Percentiles rank a stretch among this genome's conserved stretches.
Conservation (phyloP, 1,284 basidiomycete species). For the Ceratobasidium sp. region DNA sequence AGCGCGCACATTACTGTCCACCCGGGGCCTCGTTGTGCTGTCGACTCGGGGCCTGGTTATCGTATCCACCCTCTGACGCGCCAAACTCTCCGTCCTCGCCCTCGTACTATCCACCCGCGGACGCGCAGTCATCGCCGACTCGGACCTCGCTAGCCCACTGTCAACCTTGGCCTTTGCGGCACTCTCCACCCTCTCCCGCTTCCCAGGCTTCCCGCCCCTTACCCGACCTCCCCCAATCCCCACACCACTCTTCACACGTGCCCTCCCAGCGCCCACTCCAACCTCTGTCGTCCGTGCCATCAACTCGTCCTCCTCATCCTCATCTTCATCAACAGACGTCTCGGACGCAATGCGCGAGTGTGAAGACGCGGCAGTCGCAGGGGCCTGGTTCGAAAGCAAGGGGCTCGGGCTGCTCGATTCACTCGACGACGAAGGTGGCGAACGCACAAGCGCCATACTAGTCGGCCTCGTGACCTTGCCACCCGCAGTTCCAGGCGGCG, state of each 20-base stretch:
- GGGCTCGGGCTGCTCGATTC: not conserved
- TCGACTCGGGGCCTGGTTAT: constrained; percentile 2
- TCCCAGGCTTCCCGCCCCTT: constrained; percentile 2
- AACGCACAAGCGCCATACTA: not conserved
- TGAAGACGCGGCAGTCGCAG: not conserved
- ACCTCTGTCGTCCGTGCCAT: constrained; percentile 33
- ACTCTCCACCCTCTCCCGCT: not conserved
- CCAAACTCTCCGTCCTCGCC: constrained; percentile 6
- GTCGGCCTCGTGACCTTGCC: no score
- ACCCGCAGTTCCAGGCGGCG: not conserved
- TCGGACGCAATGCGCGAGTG: constrained; percentile 26
- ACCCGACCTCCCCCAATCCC: constrained; percentile 25
- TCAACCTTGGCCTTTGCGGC: constrained; percentile 14
- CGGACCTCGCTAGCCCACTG: constrained; percentile 4
- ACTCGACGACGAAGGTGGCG: constrained; percentile 19
- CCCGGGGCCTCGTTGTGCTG: constrained; percentile 4
- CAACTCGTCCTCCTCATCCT: constrained; percentile 3
- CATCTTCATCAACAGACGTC: not conserved
- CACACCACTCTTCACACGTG: constrained; percentile 36
- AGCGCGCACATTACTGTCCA: constrained; percentile 24
- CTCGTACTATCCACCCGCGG: constrained; percentile 16
- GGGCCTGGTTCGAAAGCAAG: not conserved
- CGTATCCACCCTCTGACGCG: constrained; percentile 15
- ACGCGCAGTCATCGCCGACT: constrained; percentile 2
- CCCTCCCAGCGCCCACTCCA: constrained; percentile 34